Evolutionary conservation across 1,139 yeast genomes (phyloP), one percentile per base, ranked within the genome.

Genomic region (Arxiozyma slooffiae): DNA sequence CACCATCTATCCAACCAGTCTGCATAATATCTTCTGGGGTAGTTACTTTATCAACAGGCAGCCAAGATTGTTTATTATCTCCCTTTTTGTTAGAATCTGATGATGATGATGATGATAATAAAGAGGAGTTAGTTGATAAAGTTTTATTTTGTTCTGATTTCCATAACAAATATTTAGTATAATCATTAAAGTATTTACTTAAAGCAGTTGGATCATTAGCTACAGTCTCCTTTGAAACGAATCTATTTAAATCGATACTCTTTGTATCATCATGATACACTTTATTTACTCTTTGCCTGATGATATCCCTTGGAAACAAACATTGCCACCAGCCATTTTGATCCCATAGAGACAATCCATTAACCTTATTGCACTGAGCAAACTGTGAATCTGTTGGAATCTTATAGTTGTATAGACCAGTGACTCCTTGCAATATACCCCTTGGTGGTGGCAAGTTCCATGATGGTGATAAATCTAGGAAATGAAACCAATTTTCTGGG

Each of bases 251-350:
- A 5, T 44, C 44, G 8, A 38, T 22, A 5, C 9, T 20, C 14
- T 38, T 36, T 9, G 11, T 20, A 37, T 42, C n/a, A n/a, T n/a
- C 34, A 24, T 36, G 18, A 17, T 30, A 17, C 20, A 39, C 30
- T n/a, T 42, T 38, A 6, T 16, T 49, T 26, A 58, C 57, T 22
- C 60, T 52, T 6, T 53, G 52, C 16, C 50, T 65, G 21, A 81
- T 72, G 38, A 69, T 72, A 18, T 75, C 64, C 52, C 74, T 73
- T 30, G 96, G 95, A 68, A 89, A 85, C 50, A 89, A 71, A 67
- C 97, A 89, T 61, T 89, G 77, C 96, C 96, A 89, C 66, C 80
- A 77, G 0, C 96, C 96, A 44, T 76, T 71, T 20, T 79, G 70
- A 60, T 85, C 92, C 95, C 96, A 89, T 8, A 81, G 80, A 0